Evolutionary conservation across 345 rosid genomes (phyloP), one percentile per base, ranked within the genome.

Genomic region (Turritis glabra): DNA sequence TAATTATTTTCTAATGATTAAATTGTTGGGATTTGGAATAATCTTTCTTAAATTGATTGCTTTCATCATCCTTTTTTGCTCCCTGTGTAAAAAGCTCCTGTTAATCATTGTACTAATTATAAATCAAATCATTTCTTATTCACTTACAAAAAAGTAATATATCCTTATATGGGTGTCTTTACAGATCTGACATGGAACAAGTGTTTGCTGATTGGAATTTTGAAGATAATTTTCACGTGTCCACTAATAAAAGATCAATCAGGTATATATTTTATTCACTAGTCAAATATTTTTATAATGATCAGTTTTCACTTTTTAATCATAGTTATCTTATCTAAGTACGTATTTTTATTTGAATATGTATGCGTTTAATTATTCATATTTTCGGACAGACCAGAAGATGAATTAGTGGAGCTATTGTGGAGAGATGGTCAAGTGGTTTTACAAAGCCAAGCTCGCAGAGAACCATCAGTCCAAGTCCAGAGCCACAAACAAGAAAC

Each of bases 341-440:
- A 74, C 33, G 23, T 30, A 32, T 14, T 25, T 52, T 38, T 40
- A 19, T 76, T 38, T 48, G 25, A 44, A 30, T 44, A 40, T 33
- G 48, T 72, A 27, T 44, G 73, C 52, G 75, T 33, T n/a, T n/a
- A n/a, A n/a, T n/a, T n/a, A n/a, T n/a, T n/a, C 41, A 19, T 62
- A 19, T 53, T 38, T 19, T 48, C 22, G 47, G 29, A 32, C 86
- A 90, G 96, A 69, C 77, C 79, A 64, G 84, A 86, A 37, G 76
- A 79, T 77, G 91, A 88, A 77, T 81, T 90, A 46, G 90, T 83
- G 65, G 96, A 90, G 84, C 81, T 90, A 29, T 21, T 86, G 68
- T 90, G 91, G 93, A 79, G 66, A 70, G 84, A 90, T 70, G 93
- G 93, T 56, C 89, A 86, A 60, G 86, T 90, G 13, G 91, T 90